phyloP scores from a whole-genome alignment of 108 stramenopile species.

The Stephanodiscus minutulus region DNA sequence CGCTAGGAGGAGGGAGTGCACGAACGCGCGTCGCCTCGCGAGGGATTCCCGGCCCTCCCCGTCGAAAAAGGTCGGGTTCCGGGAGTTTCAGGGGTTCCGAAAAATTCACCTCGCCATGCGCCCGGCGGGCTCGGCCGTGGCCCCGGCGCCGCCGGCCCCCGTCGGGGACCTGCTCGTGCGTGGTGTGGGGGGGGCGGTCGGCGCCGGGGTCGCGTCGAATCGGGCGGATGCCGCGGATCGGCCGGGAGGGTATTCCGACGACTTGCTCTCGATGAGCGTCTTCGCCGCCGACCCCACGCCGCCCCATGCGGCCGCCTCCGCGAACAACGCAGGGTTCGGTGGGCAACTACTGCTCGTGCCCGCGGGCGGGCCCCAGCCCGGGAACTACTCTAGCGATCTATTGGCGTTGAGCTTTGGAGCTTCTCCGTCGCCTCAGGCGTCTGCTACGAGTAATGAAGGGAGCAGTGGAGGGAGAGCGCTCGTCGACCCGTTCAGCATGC shows the following conservation, averaged over 20 bases:
- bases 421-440: neutral
- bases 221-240: neutral
- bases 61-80: conserved; percentile 39
- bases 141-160: conserved; percentile 25
- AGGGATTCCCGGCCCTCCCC: conserved; percentile 43
- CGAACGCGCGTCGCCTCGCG: conserved; percentile 29
- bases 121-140: conserved; percentile 35
- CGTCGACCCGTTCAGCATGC: conserved; percentile 6
- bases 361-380: neutral
- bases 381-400: conserved; percentile 28
- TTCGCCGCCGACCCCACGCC: neutral
- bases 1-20: conserved; percentile 36
- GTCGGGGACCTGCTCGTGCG: conserved; percentile 33
- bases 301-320: neutral
- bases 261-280: conserved; percentile 12
- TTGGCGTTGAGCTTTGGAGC: conserved; percentile 24
- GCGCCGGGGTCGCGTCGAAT: neutral
- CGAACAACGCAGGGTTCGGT: neutral
- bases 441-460: neutral
- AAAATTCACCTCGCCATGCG: conserved; percentile 41
- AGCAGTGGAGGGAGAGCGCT: neutral
- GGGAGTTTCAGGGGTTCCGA: conserved; percentile 27
- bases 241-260: conserved; percentile 8
- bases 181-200: neutral
- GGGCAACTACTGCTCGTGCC: neutral